Evolutionary conservation across 495 filamentous ascomycete genomes (phyloP), one percentile per base, ranked within the genome.

Genomic region (Lepraria neglecta): DNA sequence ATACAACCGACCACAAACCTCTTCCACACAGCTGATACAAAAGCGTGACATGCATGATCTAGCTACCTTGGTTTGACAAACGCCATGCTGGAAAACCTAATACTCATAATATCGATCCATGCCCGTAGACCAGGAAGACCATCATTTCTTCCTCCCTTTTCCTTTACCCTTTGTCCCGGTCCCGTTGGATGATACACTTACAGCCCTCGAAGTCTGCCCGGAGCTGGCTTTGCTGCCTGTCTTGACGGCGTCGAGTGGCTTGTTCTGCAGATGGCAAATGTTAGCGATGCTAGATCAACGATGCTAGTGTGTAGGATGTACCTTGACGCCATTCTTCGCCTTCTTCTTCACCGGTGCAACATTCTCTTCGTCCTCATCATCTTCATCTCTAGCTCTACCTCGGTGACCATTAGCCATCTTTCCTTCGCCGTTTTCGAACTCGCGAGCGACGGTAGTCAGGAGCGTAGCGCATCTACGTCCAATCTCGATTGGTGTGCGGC

Each of bases 391-490:
- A 63, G 90, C 90, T 56, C 85, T 82, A 35, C 77, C 77, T 71
- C 91, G 94, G 47, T 66, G 68, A 6, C 76, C 74, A 64, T 77
- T 76, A 27, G 74, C 64, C 12, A 65, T 52, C 62, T 80, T 83
- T 0, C 74, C 71, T 48, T 85, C 83, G 4, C 69, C 74, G 53
- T 85, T 79, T 70, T 97, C 92, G 72, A 97, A 96, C 73, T 99
- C 95, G 70, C 92, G 84, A 38, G 91, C 86, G 28, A 99, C 87
- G 3, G 95, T 96, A 58, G 91, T 92, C 60, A 99, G 82, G 42
- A 99, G 80, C 3, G 95, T 99, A 47, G 89, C 92, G 75, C 94
- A 97, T 43, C 95, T 81, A 61, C 95, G 85, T 60, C 88, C 83
- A 65, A 99, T 88, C 74, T 99, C 95, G 28, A 90, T 82, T 3